Conservation (phyloP, 805 yeast genomes). For the Candida sakaeoensis region DNA sequence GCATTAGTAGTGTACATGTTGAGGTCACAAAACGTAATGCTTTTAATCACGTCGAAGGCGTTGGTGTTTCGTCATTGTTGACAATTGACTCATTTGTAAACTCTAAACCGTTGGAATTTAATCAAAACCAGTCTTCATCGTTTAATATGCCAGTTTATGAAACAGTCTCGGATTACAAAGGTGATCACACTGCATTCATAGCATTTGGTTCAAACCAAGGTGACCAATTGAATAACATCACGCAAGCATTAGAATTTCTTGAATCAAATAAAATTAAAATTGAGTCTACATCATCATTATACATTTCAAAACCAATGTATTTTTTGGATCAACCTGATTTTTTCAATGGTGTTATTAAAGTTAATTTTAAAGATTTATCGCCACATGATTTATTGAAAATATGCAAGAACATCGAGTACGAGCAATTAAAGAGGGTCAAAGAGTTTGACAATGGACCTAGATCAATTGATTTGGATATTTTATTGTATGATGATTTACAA, state of each 20-base stretch:
- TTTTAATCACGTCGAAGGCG: constrained; percentile 79
- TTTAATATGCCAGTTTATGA: constrained; percentile 33
- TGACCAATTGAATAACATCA: constrained; percentile 59
- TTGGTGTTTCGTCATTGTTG: constrained; percentile 75
- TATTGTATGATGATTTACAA: constrained; percentile 61
- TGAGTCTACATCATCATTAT: constrained; percentile 67
- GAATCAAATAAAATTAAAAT: constrained; percentile 42
- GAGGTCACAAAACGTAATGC: constrained; percentile 86
- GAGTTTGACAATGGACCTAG: constrained; percentile 89
- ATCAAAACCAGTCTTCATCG: constrained; percentile 10
- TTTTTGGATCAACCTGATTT: constrained; percentile 74
- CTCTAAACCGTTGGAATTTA: constrained; percentile 16
- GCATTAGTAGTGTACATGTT: constrained; percentile 44
- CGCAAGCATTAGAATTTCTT: constrained; percentile 49
- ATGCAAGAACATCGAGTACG: constrained; percentile 76
- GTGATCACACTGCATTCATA: constrained; percentile 55
- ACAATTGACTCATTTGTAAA: constrained; percentile 36
- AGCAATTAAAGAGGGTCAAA: constrained; percentile 66
- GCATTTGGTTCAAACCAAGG: constrained; percentile 93
- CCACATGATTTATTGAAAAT: constrained; percentile 63
- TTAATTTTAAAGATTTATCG: constrained; percentile 49
- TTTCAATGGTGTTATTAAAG: constrained; percentile 74
- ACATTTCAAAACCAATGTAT: constrained; percentile 92
- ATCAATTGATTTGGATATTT: constrained; percentile 81
- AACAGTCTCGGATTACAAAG: constrained; percentile 5